These are phyloP conservation scores for Serendipita vermifera DNA, from an alignment of 768 basidiomycete species.

Conservation along the genomic window DNA sequence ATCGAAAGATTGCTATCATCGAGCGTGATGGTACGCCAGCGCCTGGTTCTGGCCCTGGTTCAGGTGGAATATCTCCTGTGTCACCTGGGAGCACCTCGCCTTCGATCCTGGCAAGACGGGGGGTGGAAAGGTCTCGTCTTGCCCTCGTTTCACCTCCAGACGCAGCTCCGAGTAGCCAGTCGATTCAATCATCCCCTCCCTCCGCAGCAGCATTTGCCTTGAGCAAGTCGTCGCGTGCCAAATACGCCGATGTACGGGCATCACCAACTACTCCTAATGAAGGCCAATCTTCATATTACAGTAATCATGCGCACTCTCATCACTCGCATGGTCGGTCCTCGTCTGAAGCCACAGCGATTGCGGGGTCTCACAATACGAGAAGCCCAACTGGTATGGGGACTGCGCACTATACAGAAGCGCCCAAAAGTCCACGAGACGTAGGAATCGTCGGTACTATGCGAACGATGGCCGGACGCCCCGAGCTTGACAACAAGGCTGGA, in stretches of 20 bases:
- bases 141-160: slow-evolving; percentile 65
- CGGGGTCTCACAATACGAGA: slow-evolving; percentile 15
- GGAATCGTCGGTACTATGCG: slow-evolving; percentile 39
- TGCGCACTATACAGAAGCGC: slow-evolving; percentile 27
- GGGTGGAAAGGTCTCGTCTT: slow-evolving; percentile 21
- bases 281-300: background rate
- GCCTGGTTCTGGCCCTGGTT: slow-evolving; percentile 9
- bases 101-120: background rate
- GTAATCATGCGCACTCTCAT: slow-evolving; percentile 14
- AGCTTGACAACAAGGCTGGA: background rate
- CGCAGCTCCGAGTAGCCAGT: slow-evolving; percentile 36
- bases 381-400: slow-evolving; percentile 15
- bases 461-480: slow-evolving; percentile 10
- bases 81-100: background rate
- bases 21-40: background rate
- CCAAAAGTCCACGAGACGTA: slow-evolving; percentile 35
- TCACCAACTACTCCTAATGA: background rate
- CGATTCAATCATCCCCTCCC: slow-evolving; percentile 40
- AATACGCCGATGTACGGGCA: slow-evolving; percentile 14
- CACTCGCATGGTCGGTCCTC: slow-evolving; percentile 39
- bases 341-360: slow-evolving; percentile 29
- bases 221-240: background rate
- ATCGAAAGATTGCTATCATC: slow-evolving; percentile 15
- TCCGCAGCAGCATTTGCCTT: slow-evolving; percentile 28
- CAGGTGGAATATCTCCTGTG: background rate